phyloP scores from a whole-genome alignment of 1,284 basidiomycete species.

The Boletellus deceptivus region DNA sequence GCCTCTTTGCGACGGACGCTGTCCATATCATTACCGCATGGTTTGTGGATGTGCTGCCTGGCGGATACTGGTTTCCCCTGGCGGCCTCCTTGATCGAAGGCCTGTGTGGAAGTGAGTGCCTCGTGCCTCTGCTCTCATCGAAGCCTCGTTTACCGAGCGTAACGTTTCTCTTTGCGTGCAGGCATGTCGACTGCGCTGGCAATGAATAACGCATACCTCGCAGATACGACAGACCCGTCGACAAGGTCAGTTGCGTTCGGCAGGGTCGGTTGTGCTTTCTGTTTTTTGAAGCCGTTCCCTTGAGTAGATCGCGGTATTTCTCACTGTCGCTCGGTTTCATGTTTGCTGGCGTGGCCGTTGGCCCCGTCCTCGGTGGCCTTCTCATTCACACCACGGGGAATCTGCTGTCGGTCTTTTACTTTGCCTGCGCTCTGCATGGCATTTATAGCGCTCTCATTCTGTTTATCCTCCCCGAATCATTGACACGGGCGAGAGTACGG shows the following conservation, averaged over 20 bases:
- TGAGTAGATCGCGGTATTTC: slow-evolving; percentile 55
- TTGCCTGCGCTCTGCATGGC: slow-evolving; percentile 48
- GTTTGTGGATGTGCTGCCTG: slow-evolving; percentile 63
- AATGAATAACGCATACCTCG: slow-evolving; percentile 22
- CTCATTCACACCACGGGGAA: slow-evolving; percentile 57
- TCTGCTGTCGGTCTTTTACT: slow-evolving; percentile 71
- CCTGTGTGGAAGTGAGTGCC: slow-evolving; percentile 63
- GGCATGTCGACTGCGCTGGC: slow-evolving; percentile 23
- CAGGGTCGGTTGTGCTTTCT: not conserved
- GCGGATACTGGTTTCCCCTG: slow-evolving; percentile 82
- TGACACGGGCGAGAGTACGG: slow-evolving; percentile 39
- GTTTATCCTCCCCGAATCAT: slow-evolving; percentile 74
- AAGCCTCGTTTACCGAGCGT: not conserved
- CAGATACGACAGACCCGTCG: slow-evolving; percentile 25
- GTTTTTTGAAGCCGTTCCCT: slow-evolving; percentile 1
- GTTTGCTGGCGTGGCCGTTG: slow-evolving; percentile 66
- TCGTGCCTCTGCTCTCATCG: not conserved
- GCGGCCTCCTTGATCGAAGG: slow-evolving; percentile 76
- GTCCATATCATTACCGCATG: slow-evolving; percentile 66
- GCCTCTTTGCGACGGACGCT: slow-evolving; percentile 63
- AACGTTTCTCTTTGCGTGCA: not conserved
- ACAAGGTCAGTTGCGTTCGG: slow-evolving; percentile 16
- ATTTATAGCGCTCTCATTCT: slow-evolving; percentile 52
- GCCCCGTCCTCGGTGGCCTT: slow-evolving; percentile 69
- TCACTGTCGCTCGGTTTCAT: slow-evolving; percentile 61